Percentiles rank a stretch among this genome's conserved stretches.
Conservation (phyloP, 2,329 filamentous ascomycete species). For the Nothopassalora personata region DNA sequence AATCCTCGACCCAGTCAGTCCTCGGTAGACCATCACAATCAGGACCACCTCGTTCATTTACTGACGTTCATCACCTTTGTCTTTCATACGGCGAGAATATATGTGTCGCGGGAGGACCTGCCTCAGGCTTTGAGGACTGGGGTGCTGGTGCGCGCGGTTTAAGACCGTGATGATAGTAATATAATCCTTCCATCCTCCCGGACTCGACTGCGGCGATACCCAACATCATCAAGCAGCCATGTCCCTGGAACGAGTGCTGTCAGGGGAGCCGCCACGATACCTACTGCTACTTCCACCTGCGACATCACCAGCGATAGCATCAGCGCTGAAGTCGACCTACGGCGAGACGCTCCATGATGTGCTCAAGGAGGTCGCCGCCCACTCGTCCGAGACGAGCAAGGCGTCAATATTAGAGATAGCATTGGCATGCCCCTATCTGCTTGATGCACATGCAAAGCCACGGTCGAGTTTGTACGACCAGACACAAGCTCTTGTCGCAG, state of each 20-base stretch:
- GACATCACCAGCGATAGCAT: slow-evolving; percentile 36
- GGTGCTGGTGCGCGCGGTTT: background rate
- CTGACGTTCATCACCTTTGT: no score
- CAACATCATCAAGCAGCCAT: background rate
- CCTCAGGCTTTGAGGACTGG: background rate
- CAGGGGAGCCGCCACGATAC: slow-evolving; percentile 33
- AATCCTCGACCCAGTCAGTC: no score
- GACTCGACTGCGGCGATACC: background rate
- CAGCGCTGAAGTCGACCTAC: slow-evolving; percentile 41
- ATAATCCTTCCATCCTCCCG: background rate
- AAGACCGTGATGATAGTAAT: background rate
- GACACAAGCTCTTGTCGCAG: slow-evolving; percentile 69
- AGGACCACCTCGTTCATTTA: no score
- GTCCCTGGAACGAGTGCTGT: slow-evolving; percentile 5
- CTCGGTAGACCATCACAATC: no score
- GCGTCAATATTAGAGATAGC: slow-evolving; percentile 53
- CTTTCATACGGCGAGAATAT: no score
- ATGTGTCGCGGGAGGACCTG: background rate
- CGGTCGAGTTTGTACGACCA: slow-evolving; percentile 58
- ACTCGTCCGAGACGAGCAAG: slow-evolving; percentile 26
- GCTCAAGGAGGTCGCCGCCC: slow-evolving; percentile 37
- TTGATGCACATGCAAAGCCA: slow-evolving; percentile 45
- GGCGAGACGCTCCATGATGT: slow-evolving; percentile 39
- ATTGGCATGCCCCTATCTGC: slow-evolving; percentile 58
- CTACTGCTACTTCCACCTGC: slow-evolving; percentile 44